Conservation (phyloP, 257 asterid species). For the Eucommia ulmoides region DNA sequence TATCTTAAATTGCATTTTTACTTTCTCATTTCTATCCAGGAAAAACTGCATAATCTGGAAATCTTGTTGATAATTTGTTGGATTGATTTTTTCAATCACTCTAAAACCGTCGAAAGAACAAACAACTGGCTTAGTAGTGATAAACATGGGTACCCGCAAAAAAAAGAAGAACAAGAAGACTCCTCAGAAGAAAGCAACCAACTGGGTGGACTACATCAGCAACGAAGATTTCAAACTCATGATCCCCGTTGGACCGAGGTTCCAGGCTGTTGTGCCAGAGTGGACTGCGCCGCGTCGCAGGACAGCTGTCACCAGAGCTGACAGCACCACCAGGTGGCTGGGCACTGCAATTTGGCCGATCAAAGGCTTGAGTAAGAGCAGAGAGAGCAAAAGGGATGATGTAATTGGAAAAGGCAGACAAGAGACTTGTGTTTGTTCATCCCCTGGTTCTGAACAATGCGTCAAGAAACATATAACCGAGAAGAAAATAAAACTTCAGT, state of each 20-base stretch:
- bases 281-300: not conserved
- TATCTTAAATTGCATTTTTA: too few relatives aligned
- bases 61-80: too few relatives aligned
- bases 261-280: conserved; percentile 18
- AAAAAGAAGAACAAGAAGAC: too few relatives aligned
- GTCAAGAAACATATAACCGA: conserved; percentile 9
- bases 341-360: conserved; percentile 17
- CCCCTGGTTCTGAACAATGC: conserved; percentile 15
- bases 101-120: too few relatives aligned
- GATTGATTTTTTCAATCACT: too few relatives aligned
- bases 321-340: conserved; percentile 9
- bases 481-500: conserved; percentile 9
- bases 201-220: conserved; percentile 10
- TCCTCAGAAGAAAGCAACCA: too few relatives aligned
- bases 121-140: too few relatives aligned
- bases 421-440: conserved; percentile 5
- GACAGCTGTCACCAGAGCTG: too few relatives aligned
- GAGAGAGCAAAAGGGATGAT: not conserved
- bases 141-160: too few relatives aligned
- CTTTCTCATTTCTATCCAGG: too few relatives aligned
- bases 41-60: too few relatives aligned
- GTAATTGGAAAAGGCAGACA: conserved; percentile 16
- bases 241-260: conserved; percentile 13
- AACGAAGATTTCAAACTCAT: conserved; percentile 1
- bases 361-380: not conserved